Percentiles rank a stretch among this genome's conserved stretches.
Evolutionary conservation across 2,329 filamentous ascomycete species (phyloP).

Genomic region (Thielaviopsis euricoi): DNA sequence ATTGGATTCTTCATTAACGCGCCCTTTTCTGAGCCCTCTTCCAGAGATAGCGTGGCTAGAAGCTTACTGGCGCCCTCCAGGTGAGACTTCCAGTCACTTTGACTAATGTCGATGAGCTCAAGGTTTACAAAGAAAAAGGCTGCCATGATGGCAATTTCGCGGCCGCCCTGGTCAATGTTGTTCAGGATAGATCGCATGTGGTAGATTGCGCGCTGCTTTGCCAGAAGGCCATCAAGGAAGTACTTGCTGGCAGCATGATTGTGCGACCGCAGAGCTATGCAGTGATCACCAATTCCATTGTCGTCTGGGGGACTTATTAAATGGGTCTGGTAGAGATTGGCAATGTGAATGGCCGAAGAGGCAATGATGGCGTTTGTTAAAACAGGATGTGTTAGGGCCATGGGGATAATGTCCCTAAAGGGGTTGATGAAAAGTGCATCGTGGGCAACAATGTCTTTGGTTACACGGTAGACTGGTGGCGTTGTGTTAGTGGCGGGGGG

Average conservation of each 20-base stretch:
- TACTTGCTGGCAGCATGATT: constrained; percentile 23
- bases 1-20: constrained; percentile 15
- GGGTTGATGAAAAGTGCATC: constrained; percentile 30
- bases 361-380: constrained; percentile 32
- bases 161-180: constrained; percentile 23
- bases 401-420: constrained; percentile 31
- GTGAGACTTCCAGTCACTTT: constrained; percentile 29
- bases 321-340: constrained; percentile 24
- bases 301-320: constrained; percentile 19
- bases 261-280: constrained; percentile 22
- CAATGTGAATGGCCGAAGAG: constrained; percentile 32
- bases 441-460: constrained; percentile 35
- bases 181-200: constrained; percentile 25
- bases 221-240: constrained; percentile 29
- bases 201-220: constrained; percentile 30
- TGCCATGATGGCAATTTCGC: constrained; percentile 30
- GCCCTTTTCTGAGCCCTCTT: constrained; percentile 16
- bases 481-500: background rate
- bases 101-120: constrained; percentile 31
- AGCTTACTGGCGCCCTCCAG: constrained; percentile 29
- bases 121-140: constrained; percentile 36
- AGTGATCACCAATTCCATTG: constrained; percentile 21
- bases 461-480: constrained; percentile 26
- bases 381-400: constrained; percentile 28
- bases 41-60: constrained; percentile 21